Base-by-base conservation (phyloP, 495 filamentous ascomycete genomes). In the Aspergillus cavernicola region DNA sequence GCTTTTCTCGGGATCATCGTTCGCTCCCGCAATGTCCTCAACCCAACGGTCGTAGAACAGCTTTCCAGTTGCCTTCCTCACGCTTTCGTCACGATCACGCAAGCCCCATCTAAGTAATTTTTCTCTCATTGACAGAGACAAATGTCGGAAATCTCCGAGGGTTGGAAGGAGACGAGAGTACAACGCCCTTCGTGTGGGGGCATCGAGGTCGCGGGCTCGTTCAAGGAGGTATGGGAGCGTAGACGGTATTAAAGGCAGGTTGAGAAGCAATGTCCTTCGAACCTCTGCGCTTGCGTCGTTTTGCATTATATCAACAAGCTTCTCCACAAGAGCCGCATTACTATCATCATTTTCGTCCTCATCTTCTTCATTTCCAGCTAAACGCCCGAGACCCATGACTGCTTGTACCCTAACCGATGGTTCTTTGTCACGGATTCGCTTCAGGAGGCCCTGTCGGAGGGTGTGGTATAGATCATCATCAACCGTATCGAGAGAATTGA, bases 1-100 rank as follows among this genome's bases (percentile, higher is more conserved):
- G 41, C 67, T 66, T 11, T 63, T 74, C 49, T 80, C 73, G 28
- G 66, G 66, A 6, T 73, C 73, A 11, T 76, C 70, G 32, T 81
- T 82, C 2, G 74, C 64, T 3, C 86, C 85, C 4, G 88, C 90
- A 62, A 89, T 93, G 65, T 97, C 90, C 62, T 97, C 91, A 50
- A 99, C 88, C 93, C 93, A 99, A 5, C 90, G 82, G 66, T 95
- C 92, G 53, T 86, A 86, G 72, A 97, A 99, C 37, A 97, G 75
- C 39, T 90, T 85, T 10, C 84, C 86, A 2, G 93, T 90, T 2
- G 95, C 92, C 67, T 95, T 92, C 24, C 91, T 85, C 26, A 97
- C 93, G 59, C 87, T 90, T 58, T 97, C 91, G 59, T 99, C 95
- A 59, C 93, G 83, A 65, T 99, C 93, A 26, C 92, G 85, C 33